Base-by-base conservation (phyloP, 2,329 filamentous ascomycete genomes). In the Tolypocladium ovalisporum region DNA sequence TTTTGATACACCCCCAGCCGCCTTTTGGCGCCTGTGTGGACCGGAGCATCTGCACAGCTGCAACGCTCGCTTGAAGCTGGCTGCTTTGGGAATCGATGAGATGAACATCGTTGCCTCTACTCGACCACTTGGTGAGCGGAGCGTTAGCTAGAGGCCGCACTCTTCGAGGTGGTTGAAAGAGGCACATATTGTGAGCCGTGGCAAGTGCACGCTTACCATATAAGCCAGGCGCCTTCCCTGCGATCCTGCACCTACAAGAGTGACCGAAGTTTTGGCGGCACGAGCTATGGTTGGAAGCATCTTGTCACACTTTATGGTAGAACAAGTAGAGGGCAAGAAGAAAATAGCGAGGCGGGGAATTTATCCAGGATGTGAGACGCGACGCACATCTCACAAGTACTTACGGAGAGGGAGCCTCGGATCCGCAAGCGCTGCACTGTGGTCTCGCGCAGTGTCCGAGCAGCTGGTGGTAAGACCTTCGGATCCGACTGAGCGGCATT, bases 161-260 rank as follows among this genome's bases (percentile, higher is more conserved):
- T 19, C 15, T n/a, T 5, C 9, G 44, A 29, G 4, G 3, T 24
- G 17, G 22, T 8, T 27, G 22, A 27, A 24, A 12, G 19, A 22
- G 39, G 5, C 40, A 12, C 29, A 9, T 3, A 12, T 19, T 9
- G 44, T 49, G 17, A 10, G 44, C 24, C 8, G n/a, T 4, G 27
- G 2, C 17, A n/a, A 47, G 27, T n/a, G 17, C 9, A 34, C 5
- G 27, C 47, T 51, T 12, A 68, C 67, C 67, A 70, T 70, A 34
- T 64, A 69, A 1, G 67, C 67, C 47, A 70, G 58, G 1, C 67
- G 66, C 40, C 67, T 60, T 7, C 67, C 67, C 40, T 70, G 67
- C 8, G 67, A 68, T 2, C 67, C 67, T 2, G 67, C 67, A 24
- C 67, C 67, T 17, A 70, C 59, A 8, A 70, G 57, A 24, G 63